A percentile compares a stretch with the other conserved stretches of the same genome.
These are phyloP conservation scores for Coemansia sp. DNA, from an alignment of 192 early-diverging fungal species.

Conservation along the genomic window DNA sequence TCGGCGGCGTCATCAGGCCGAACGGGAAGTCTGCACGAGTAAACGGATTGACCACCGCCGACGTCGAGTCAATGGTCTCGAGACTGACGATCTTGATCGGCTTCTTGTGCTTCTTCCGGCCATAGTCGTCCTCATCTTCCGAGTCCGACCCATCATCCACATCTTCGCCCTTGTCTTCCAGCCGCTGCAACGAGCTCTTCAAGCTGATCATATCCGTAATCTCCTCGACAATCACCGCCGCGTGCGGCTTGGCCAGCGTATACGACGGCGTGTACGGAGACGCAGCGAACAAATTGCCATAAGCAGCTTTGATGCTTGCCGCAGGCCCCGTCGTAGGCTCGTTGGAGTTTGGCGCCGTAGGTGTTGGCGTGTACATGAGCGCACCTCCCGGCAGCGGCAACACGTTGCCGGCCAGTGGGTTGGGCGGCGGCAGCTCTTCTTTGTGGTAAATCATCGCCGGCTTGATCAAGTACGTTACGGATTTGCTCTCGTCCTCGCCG, in stretches of 20 bases:
- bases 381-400: slow-evolving; percentile 45
- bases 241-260: slow-evolving; percentile 50
- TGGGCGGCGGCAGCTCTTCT: slow-evolving; percentile 50
- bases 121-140: slow-evolving; percentile 44
- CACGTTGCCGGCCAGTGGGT: slow-evolving; percentile 45
- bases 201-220: slow-evolving; percentile 42
- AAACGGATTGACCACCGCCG: slow-evolving; percentile 44
- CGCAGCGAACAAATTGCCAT: slow-evolving; percentile 46
- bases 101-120: slow-evolving; percentile 35
- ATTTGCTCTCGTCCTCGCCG: slow-evolving; percentile 31
- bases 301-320: slow-evolving; percentile 49
- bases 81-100: slow-evolving; percentile 30
- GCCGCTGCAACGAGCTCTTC: slow-evolving; percentile 43
- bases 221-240: slow-evolving; percentile 48
- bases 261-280: slow-evolving; percentile 49
- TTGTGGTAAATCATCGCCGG: slow-evolving; percentile 53
- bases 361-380: slow-evolving; percentile 48
- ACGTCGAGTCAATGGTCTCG: slow-evolving; percentile 44
- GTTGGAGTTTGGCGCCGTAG: slow-evolving; percentile 20
- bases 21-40: slow-evolving; percentile 50
- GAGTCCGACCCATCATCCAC: slow-evolving; percentile 13
- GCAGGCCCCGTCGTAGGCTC: slow-evolving; percentile 36
- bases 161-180: slow-evolving; percentile 43
- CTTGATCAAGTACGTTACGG: slow-evolving; percentile 47
- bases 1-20: slow-evolving; percentile 40